Evolutionary conservation across 208 protist species (phyloP), one percentile per base, ranked within the genome.

Genomic region (Acanthamoeba castellanii): DNA sequence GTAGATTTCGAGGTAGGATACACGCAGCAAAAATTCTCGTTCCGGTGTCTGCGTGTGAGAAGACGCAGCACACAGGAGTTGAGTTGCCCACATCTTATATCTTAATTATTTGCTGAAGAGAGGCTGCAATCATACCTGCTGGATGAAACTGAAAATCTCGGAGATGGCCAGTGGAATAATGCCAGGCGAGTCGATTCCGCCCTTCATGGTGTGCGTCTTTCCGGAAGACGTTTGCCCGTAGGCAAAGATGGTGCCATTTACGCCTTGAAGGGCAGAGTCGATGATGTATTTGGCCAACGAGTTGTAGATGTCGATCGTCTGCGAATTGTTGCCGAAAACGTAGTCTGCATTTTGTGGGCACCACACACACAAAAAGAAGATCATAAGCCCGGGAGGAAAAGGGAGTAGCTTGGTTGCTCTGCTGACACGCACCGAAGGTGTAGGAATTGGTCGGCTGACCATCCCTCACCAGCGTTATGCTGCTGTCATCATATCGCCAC

Each of bases 1-100:
- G 95, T 98, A 98, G 57, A 98, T 98, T 74, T 98, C 98, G 20
- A 98, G 70, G 88, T 98, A 98, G 1, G 98, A 98, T 4, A 98
- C 96, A 25, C 96, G 93, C 18, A 98, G 47, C 16, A 97, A 61
- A 95, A 97, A 98, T 90, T 98, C 96, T 13, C 97, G 37, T 32
- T 97, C 92, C 0, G 72, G 93, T 11, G 55, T 95, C 95, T 97
- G 59, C 22, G 25, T 55, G 16, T 61, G 34, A 3, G 32, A 8
- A 88, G 27, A 6, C 34, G 18, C 74, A 72, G n/a, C 7, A 94
- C 27, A 55, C 25, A 95, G 18, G 55, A 30, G n/a, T n/a, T n/a
- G n/a, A n/a, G n/a, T n/a, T n/a, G n/a, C n/a, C n/a, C n/a, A n/a
- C n/a, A n/a, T n/a, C n/a, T n/a, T n/a, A n/a, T n/a, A n/a, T n/a